Evolutionary conservation across 768 basidiomycete genomes (phyloP).

Genomic region (Paxillus involutus): DNA sequence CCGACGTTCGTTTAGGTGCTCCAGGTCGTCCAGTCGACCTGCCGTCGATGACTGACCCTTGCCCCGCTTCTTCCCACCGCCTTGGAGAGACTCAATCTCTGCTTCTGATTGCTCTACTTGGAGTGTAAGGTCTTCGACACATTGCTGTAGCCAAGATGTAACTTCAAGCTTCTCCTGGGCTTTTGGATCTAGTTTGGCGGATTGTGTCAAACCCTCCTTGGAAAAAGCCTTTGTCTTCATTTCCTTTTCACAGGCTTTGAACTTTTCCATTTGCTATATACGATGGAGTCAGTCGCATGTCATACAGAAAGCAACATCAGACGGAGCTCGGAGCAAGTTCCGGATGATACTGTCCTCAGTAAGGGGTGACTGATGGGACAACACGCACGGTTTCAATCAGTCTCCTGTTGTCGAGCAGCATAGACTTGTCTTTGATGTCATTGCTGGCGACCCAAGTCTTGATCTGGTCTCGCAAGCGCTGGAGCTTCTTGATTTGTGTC

Average conservation of each 20-base stretch:
- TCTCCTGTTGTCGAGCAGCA: slow-evolving; percentile 88
- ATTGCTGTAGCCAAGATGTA: slow-evolving; percentile 80
- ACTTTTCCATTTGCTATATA: slow-evolving; percentile 99
- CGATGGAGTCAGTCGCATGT: slow-evolving; percentile 5
- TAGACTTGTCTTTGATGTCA: slow-evolving; percentile 98
- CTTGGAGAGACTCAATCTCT: slow-evolving; percentile 85
- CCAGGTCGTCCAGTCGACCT: slow-evolving; percentile 81
- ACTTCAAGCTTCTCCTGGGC: slow-evolving; percentile 95
- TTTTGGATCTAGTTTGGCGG: slow-evolving; percentile 92
- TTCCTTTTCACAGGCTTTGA: slow-evolving; percentile 99
- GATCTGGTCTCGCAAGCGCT: slow-evolving; percentile 82
- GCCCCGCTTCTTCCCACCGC: slow-evolving; percentile 80
- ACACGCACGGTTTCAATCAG: slow-evolving; percentile 92
- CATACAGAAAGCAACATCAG: slow-evolving; percentile 11
- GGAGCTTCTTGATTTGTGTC: slow-evolving; percentile 97
- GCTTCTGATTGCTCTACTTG: slow-evolving; percentile 96
- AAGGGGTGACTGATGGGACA: neutral
- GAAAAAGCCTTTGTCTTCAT: slow-evolving; percentile 99
- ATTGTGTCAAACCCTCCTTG: slow-evolving; percentile 95
- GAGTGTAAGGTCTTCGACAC: slow-evolving; percentile 88
- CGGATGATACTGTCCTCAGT: slow-evolving; percentile 1
- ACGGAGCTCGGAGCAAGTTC: slow-evolving; percentile 1
- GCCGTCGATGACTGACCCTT: slow-evolving; percentile 63
- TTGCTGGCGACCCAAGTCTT: slow-evolving; percentile 96
- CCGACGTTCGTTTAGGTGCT: slow-evolving; percentile 86